Base-by-base conservation (phyloP, 805 yeast species). In the Yarrowia phangngaensis region DNA sequence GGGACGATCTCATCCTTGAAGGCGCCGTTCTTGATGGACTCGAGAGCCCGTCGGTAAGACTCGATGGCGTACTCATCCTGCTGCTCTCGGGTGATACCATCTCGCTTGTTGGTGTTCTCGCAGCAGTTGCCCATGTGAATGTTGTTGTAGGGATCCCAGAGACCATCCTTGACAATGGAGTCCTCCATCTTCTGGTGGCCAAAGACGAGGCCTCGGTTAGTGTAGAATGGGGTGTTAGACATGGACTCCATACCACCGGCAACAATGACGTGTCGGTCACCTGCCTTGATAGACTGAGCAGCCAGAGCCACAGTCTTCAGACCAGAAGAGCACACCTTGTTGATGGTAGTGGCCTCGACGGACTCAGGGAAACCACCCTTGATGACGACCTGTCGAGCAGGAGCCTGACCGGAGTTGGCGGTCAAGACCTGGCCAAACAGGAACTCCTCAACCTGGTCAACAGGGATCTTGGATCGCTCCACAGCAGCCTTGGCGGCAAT, bases 181-280 rank as follows among this genome's bases (percentile, higher is more conserved):
- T 86, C 94, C 53, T 84, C 81, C 56, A 74, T 53, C 51, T 66
- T 50, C 33, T 69, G 56, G 55, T 75, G 73, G 53, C 81, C 82
- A 52, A 68, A 76, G 52, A 71, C 63, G 34, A 75, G 72, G 28
- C 86, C 88, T 52, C 82, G 67, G 52, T 90, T 88, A 50, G 84
- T 63, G 63, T 89, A 89, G 74, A 84, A 88, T 50, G 97, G 97
- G 24, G 89, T 74, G 64, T 89, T 88, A 47, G 95, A 76, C 97
- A 89, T 89, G 40, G 95, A 84, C 70, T 89, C 97, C 59, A 92
- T 87, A 64, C 97, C 97, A 57, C 97, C 97, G 22, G 89, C 90
- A 57, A 89, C 80, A 26, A 90, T 85, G 50, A 89, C 79, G 62
- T 84, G 89, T 53, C 95, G 85, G 63, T 78, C 76, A 51, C 95